A percentile compares a stretch with the other conserved stretches of the same genome.
Evolutionary conservation across 2,329 filamentous ascomycete genomes (phyloP).

Genomic region (Sclerotiophoma versabilis): DNA sequence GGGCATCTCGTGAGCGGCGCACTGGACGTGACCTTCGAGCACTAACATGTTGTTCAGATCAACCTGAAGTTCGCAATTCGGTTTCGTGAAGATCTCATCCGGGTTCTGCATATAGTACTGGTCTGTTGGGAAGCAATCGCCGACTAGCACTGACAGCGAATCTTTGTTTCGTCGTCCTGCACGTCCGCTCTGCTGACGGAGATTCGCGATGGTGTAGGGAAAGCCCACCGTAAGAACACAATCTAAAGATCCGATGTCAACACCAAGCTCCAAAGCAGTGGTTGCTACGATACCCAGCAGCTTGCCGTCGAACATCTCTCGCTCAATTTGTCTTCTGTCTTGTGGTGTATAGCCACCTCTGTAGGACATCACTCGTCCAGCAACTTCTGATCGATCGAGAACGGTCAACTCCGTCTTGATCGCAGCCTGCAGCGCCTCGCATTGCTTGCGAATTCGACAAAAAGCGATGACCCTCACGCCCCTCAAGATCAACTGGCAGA

Average conservation of each 20-base stretch:
- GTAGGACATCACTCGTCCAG: conserved; percentile 89
- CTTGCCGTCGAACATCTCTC: conserved; percentile 96
- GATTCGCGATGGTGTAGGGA: conserved; percentile 92
- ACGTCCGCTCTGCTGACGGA: conserved; percentile 92
- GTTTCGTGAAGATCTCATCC: conserved; percentile 89
- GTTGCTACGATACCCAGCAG: conserved; percentile 93
- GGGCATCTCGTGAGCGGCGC: conserved; percentile 93
- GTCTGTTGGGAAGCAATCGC: conserved; percentile 87
- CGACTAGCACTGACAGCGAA: conserved; percentile 86
- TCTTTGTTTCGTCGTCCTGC: conserved; percentile 93
- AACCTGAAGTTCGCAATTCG: conserved; percentile 87
- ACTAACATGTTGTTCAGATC: conserved; percentile 93
- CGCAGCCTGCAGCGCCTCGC: conserved; percentile 81
- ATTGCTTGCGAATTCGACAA: conserved; percentile 85
- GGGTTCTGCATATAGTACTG: conserved; percentile 98
- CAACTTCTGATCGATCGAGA: conserved; percentile 77
- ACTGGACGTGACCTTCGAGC: conserved; percentile 92
- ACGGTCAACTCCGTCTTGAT: conserved; percentile 78
- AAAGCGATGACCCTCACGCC: conserved; percentile 94
- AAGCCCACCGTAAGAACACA: conserved; percentile 95
- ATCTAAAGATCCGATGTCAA: conserved; percentile 93
- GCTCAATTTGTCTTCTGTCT: conserved; percentile 86
- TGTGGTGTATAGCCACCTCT: conserved; percentile 93
- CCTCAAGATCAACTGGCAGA: conserved; percentile 86
- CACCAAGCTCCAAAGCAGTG: conserved; percentile 88